Conservation (phyloP, 2,329 filamentous ascomycete species). For the Pyricularia sp. region DNA sequence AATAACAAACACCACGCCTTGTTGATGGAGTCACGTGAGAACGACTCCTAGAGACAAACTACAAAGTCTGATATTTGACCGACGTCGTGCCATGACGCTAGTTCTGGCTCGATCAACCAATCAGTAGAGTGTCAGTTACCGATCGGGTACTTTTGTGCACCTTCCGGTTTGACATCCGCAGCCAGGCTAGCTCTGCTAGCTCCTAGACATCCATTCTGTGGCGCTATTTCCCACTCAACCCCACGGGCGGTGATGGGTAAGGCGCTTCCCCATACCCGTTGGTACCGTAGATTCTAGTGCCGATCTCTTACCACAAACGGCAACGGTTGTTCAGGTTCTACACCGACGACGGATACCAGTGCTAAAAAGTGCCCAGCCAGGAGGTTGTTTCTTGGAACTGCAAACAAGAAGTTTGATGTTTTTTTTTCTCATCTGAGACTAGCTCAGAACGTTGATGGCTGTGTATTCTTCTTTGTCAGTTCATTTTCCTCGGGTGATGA, state of each 20-base stretch:
- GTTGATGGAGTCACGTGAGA: background rate
- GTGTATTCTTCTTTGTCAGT: background rate
- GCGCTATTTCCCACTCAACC: background rate
- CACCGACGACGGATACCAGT: no score
- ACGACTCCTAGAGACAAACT: background rate
- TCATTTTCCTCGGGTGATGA: background rate
- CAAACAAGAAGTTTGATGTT: no score
- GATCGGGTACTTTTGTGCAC: background rate
- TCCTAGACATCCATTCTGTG: background rate
- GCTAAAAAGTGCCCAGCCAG: no score
- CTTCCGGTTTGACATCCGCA: background rate
- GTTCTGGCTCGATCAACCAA: background rate
- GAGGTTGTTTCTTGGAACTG: no score
- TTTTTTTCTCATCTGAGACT: no score
- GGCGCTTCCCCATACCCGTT: background rate
- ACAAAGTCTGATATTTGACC: background rate
- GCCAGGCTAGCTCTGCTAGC: background rate
- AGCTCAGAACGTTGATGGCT: no score
- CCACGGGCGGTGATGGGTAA: background rate
- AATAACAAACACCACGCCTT: background rate
- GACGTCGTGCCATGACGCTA: background rate
- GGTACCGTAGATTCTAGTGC: no score
- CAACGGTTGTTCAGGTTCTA: no score
- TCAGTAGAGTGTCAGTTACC: background rate
- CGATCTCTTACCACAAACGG: no score